A percentile compares a stretch with the other conserved stretches of the same genome.
These are phyloP conservation scores for Lasiosphaeris hirsuta DNA, from an alignment of 495 filamentous ascomycete species.

Conservation along the genomic window DNA sequence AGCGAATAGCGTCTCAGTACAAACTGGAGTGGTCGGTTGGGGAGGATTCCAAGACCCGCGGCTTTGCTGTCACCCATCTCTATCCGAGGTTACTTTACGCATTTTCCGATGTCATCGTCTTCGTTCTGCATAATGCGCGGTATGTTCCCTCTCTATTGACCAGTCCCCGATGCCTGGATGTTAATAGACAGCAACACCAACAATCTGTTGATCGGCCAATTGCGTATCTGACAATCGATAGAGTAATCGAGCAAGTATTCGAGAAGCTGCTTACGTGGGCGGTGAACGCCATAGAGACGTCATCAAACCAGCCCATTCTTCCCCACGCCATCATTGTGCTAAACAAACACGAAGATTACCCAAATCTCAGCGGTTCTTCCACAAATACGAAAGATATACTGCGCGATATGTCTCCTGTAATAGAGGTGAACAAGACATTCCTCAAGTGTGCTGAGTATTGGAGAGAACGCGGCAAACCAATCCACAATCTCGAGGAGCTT, in stretches of 20 bases:
- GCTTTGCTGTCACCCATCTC: constrained; percentile 3
- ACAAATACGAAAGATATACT: too few species aligned
- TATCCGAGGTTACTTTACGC: constrained; percentile 6
- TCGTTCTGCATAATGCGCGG: constrained; percentile 2
- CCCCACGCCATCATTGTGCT: constrained; percentile 10
- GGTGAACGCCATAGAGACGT: constrained; percentile 5
- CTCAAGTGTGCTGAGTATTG: too few species aligned
- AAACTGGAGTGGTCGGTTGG: constrained; percentile 1
- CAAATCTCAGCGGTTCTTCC: too few species aligned
- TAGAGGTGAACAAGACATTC: too few species aligned
- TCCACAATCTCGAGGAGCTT: too few species aligned
- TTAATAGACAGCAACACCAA: too few species aligned
- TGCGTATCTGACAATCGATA: background rate
- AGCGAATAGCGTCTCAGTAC: constrained; percentile 1
- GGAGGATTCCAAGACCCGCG: background rate
- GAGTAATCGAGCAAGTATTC: constrained; percentile 5
- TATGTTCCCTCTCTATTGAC: background rate
- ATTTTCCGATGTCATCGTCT: constrained; percentile 4
- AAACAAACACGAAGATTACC: too few species aligned
- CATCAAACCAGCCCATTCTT: constrained; percentile 10
- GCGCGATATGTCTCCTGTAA: too few species aligned
- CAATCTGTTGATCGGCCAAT: too few species aligned
- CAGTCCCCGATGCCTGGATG: too few species aligned
- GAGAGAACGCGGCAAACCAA: too few species aligned
- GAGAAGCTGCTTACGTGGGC: constrained; percentile 3